Conservation (phyloP, 768 basidiomycete species). For the Lactifluus subvellereus region DNA sequence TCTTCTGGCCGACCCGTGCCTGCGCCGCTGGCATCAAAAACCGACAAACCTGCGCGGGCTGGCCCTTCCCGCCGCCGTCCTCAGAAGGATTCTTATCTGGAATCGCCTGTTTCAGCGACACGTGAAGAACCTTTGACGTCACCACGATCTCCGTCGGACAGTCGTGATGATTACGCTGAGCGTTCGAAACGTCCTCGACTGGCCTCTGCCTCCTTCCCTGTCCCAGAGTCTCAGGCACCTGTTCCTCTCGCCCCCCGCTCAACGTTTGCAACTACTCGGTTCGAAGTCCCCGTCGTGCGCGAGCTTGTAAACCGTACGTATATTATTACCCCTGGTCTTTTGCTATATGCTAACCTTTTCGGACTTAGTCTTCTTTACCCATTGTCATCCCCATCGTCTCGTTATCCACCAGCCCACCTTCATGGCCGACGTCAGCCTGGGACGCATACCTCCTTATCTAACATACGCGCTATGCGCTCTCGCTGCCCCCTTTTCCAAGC, state of each 20-base stretch:
- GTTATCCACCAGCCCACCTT: conserved; percentile 80
- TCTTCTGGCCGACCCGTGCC: conserved; percentile 74
- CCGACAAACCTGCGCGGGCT: conserved; percentile 17
- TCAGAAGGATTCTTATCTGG: conserved; percentile 6
- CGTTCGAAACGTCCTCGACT: conserved; percentile 11
- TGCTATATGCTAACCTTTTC: conserved; percentile 5
- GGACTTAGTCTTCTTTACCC: conserved; percentile 68
- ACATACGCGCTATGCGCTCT: conserved; percentile 71
- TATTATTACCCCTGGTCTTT: neutral
- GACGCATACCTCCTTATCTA: conserved; percentile 63
- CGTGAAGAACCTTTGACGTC: conserved; percentile 11
- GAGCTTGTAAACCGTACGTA: conserved; percentile 24
- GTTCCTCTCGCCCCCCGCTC: neutral
- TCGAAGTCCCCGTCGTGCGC: conserved; percentile 23
- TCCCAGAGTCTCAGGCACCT: conserved; percentile 2
- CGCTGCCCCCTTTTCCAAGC: conserved; percentile 70
- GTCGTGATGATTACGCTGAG: conserved; percentile 23
- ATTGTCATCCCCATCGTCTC: conserved; percentile 70
- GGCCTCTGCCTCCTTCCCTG: conserved; percentile 7
- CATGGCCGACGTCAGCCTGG: conserved; percentile 55
- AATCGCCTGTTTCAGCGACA: conserved; percentile 9
- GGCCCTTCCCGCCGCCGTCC: conserved; percentile 16
- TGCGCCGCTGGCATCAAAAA: conserved; percentile 39
- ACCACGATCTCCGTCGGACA: conserved; percentile 28
- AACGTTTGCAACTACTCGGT: conserved; percentile 12